Conservation (phyloP, 768 basidiomycete species). For the Heimioporus sp. region DNA sequence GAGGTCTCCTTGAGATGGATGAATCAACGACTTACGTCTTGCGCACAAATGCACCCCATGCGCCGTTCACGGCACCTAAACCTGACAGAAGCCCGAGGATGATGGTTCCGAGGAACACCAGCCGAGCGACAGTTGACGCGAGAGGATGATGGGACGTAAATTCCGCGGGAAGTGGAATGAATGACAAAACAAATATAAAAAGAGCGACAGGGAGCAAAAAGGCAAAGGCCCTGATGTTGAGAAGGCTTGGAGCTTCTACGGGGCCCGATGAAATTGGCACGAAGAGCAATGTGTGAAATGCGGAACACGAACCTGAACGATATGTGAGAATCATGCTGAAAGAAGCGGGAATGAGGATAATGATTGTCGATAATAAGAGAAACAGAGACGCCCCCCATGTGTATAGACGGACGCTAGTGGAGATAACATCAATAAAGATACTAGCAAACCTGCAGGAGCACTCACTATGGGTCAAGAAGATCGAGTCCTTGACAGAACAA, state of each 20-base stretch:
- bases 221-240: conserved; percentile 17
- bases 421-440: neutral
- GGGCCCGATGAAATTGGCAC: neutral
- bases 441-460: conserved; percentile 9
- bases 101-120: conserved; percentile 73
- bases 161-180: conserved; percentile 64
- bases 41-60: conserved; percentile 43
- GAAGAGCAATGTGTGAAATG: neutral
- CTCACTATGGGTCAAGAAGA: conserved; percentile 54
- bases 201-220: conserved; percentile 47
- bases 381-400: conserved; percentile 71
- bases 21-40: conserved; percentile 24
- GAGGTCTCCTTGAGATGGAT: conserved; percentile 6
- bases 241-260: conserved; percentile 24
- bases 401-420: conserved; percentile 53
- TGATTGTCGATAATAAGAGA: conserved; percentile 56
- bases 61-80: conserved; percentile 69
- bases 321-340: conserved; percentile 57
- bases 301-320: conserved; percentile 27
- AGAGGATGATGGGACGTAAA: conserved; percentile 40
- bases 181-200: conserved; percentile 61
- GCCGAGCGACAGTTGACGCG: conserved; percentile 53
- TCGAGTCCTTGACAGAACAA: conserved; percentile 68
- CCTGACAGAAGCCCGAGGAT: conserved; percentile 81
- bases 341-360: conserved; percentile 66